phyloP scores from a whole-genome alignment of 805 yeast species.

The Lipomyces sp. region DNA sequence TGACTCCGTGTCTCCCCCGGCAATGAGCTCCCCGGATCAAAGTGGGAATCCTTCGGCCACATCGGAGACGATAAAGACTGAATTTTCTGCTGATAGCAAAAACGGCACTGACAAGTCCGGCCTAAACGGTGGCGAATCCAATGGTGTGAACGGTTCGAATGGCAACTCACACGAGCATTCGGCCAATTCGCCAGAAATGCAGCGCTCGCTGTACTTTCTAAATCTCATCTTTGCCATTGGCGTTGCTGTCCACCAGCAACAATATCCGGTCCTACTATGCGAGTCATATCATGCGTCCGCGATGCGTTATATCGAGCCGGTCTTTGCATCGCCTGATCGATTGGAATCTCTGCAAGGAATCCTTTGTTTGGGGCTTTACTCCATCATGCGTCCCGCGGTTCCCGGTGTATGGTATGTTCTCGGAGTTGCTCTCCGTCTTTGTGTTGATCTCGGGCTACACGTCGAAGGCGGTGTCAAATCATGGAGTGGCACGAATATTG shows the following conservation, averaged over 20 bases:
- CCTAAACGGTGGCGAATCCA: not conserved
- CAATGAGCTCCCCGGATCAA: not conserved
- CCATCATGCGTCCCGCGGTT: conserved; percentile 81
- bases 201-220: conserved; percentile 54
- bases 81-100: conserved; percentile 7
- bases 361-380: conserved; percentile 62
- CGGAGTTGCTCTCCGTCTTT: conserved; percentile 73
- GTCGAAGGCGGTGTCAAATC: conserved; percentile 48
- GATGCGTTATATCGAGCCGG: conserved; percentile 52
- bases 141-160: not conserved
- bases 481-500: conserved; percentile 29
- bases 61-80: conserved; percentile 12
- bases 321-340: conserved; percentile 56
- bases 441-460: conserved; percentile 83
- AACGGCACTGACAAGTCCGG: not conserved
- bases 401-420: conserved; percentile 93
- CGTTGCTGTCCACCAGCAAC: conserved; percentile 66
- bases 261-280: conserved; percentile 61
- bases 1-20: conserved; percentile 14
- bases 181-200: conserved; percentile 22
- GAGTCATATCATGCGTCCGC: conserved; percentile 72
- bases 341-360: conserved; percentile 73
- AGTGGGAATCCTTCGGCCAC: conserved; percentile 8
- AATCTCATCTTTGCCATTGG: conserved; percentile 79
- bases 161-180: conserved; percentile 8